phyloP scores from a whole-genome alignment of 1,139 yeast genomes.

The Geotrichum cucujoidarum region DNA sequence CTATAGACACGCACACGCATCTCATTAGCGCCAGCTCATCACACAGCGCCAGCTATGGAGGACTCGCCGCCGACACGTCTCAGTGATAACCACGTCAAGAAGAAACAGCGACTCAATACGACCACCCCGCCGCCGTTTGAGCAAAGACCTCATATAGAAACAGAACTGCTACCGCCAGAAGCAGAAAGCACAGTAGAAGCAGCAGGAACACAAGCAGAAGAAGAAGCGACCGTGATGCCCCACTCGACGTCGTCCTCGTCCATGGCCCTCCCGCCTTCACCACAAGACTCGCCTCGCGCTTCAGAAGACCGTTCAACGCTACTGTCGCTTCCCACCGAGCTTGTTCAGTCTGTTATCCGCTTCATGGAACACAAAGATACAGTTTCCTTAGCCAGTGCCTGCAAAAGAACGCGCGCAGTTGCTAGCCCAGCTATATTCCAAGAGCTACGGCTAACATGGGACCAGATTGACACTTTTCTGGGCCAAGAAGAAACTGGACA shows the following conservation, averaged over 20 bases:
- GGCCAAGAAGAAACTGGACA: slow-evolving; percentile 7
- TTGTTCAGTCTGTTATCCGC: slow-evolving; percentile 7
- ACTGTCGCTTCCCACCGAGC: slow-evolving; percentile 13
- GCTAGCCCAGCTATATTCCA: slow-evolving; percentile 19
- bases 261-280: not conserved
- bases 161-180: not conserved
- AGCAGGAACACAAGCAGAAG: not conserved
- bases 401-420: slow-evolving; percentile 9
- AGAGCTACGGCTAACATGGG: slow-evolving; percentile 20
- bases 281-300: not conserved
- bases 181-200: not conserved
- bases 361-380: slow-evolving; percentile 9
- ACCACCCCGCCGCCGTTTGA: too few species aligned
- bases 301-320: not conserved
- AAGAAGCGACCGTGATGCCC: not conserved
- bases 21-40: too few species aligned
- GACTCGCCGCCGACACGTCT: too few species aligned
- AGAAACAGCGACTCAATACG: too few species aligned
- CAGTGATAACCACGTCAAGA: too few species aligned
- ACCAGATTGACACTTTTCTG: slow-evolving; percentile 18
- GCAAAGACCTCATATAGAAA: not conserved
- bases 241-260: not conserved
- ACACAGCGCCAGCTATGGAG: too few species aligned
- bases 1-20: too few species aligned
- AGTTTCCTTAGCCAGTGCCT: slow-evolving; percentile 6